A percentile compares a stretch with the other conserved stretches of the same genome.
These are phyloP conservation scores for Neonectria ditissima DNA, from an alignment of 2,329 filamentous ascomycete genomes.

Conservation along the genomic window DNA sequence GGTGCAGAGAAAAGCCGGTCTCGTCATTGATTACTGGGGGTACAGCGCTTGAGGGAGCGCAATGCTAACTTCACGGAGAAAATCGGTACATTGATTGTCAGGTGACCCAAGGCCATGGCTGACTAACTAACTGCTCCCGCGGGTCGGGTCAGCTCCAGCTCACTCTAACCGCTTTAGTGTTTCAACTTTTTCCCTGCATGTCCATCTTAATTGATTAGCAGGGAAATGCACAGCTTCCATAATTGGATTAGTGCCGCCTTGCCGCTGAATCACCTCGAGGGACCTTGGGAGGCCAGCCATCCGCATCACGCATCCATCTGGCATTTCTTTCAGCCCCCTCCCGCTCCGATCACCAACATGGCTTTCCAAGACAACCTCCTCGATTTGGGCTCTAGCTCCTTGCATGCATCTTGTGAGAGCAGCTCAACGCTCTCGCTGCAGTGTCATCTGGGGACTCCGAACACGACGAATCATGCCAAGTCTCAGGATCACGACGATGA, in stretches of 20 bases:
- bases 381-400: neutral
- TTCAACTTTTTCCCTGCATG: neutral
- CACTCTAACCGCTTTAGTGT: constrained; percentile 1
- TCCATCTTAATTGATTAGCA: too few relatives aligned
- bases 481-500: neutral
- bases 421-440: neutral
- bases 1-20: neutral
- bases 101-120: neutral
- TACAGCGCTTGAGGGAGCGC: neutral
- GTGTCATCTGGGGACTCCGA: neutral
- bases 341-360: neutral
- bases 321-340: neutral
- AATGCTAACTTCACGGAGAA: neutral
- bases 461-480: neutral
- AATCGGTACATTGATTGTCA: neutral
- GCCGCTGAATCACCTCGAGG: neutral
- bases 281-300: neutral
- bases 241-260: neutral
- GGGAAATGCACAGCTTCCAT: too few relatives aligned
- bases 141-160: neutral
- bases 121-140: neutral
- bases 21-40: neutral
- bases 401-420: neutral
- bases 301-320: neutral
- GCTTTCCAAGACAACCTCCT: neutral